phyloP scores from a whole-genome alignment of 331 rosid genomes.

The Phaseolus coccineus region DNA sequence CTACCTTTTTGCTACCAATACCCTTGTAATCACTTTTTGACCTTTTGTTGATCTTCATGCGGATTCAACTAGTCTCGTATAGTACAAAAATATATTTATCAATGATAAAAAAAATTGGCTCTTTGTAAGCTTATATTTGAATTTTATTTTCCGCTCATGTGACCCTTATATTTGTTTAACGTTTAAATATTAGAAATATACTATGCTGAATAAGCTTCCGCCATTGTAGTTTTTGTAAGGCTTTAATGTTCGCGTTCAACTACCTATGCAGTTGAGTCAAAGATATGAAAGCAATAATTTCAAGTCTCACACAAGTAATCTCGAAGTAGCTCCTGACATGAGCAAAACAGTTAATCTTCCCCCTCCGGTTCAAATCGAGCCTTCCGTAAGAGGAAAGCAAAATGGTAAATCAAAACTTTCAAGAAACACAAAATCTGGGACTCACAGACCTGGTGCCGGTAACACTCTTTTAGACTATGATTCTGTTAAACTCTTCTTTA shows the following conservation, averaged over 20 bases:
- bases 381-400: slow-evolving; percentile 44
- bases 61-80: background rate
- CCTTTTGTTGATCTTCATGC: background rate
- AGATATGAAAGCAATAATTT: slow-evolving; percentile 41
- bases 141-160: slow-evolving; percentile 1
- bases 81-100: no score
- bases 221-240: background rate
- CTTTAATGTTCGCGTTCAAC: slow-evolving; percentile 17
- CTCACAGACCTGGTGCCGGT: slow-evolving; percentile 51
- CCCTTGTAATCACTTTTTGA: slow-evolving; percentile 17
- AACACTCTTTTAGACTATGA: slow-evolving; percentile 38
- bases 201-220: background rate
- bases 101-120: background rate
- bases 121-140: background rate
- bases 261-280: slow-evolving; percentile 60
- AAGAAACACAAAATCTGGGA: slow-evolving; percentile 56
- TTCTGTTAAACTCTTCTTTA: slow-evolving; percentile 20
- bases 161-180: slow-evolving; percentile 3
- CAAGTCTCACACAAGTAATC: slow-evolving; percentile 41
- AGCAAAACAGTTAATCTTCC: slow-evolving; percentile 35
- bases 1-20: background rate
- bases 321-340: slow-evolving; percentile 32
- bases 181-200: slow-evolving; percentile 5
- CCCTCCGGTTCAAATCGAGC: slow-evolving; percentile 42
- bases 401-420: slow-evolving; percentile 52